Evolutionary conservation across 345 rosid species (phyloP).

Genomic region (Alliaria petiolata): DNA sequence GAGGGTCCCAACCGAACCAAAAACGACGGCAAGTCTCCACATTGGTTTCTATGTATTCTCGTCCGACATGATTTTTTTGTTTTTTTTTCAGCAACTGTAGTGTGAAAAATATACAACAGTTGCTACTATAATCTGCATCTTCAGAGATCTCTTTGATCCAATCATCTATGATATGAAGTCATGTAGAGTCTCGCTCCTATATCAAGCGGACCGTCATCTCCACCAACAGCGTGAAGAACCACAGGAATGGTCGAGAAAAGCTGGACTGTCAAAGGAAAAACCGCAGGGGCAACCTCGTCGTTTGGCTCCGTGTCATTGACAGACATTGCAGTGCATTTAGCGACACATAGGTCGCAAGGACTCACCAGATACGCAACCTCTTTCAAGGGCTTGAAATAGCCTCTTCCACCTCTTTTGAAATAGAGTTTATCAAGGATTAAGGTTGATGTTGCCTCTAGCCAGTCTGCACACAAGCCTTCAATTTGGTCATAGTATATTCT

Average conservation of each 20-base stretch:
- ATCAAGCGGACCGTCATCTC: constrained; percentile 74
- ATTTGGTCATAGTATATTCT: constrained; percentile 78
- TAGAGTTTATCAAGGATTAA: constrained; percentile 58
- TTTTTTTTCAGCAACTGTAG: constrained; percentile 1
- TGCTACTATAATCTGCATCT: constrained; percentile 11
- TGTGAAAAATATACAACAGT: constrained; percentile 17
- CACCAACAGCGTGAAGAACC: constrained; percentile 76
- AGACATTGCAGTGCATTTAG: constrained; percentile 28
- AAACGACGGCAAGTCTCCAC: constrained; percentile 19
- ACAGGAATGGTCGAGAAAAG: constrained; percentile 79
- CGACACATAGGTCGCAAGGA: constrained; percentile 43
- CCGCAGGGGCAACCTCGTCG: constrained; percentile 43
- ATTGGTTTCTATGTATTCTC: constrained; percentile 1
- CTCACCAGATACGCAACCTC: constrained; percentile 53
- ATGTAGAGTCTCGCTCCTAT: constrained; percentile 65
- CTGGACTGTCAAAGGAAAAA: constrained; percentile 63
- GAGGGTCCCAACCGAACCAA: constrained; percentile 29
- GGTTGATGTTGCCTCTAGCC: constrained; percentile 80
- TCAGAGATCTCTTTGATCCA: constrained; percentile 12
- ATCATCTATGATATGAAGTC: constrained; percentile 66
- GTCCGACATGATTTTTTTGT: neutral
- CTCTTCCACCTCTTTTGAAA: constrained; percentile 39
- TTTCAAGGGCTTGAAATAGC: constrained; percentile 44
- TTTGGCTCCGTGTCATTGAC: constrained; percentile 11
- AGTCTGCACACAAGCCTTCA: constrained; percentile 69